These are phyloP conservation scores for Leccinum subtestaceum DNA, from an alignment of 768 basidiomycete genomes.

Conservation along the genomic window DNA sequence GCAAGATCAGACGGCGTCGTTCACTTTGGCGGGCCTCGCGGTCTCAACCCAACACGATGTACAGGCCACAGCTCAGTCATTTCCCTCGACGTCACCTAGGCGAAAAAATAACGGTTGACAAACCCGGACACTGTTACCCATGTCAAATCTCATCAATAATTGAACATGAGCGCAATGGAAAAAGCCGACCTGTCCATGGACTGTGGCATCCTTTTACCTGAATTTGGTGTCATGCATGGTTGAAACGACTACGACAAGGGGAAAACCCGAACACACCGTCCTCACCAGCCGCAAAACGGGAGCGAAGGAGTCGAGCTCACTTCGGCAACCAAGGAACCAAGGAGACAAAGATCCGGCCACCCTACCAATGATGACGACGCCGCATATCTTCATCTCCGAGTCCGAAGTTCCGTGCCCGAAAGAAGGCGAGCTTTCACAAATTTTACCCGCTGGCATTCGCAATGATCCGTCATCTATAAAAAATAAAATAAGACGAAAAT, in stretches of 20 bases:
- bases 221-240: too few species aligned
- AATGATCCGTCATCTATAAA: neutral
- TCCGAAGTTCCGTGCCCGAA: constrained; percentile 9
- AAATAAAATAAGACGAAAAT: neutral
- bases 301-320: too few species aligned
- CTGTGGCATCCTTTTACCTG: neutral
- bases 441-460: neutral
- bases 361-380: too few species aligned
- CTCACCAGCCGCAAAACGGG: too few species aligned
- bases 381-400: neutral
- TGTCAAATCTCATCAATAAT: too few species aligned
- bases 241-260: too few species aligned
- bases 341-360: neutral
- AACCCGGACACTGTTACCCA: neutral
- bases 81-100: neutral
- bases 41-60: too few species aligned
- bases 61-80: too few species aligned
- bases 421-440: neutral
- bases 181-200: constrained; percentile 3
- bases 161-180: neutral
- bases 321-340: neutral
- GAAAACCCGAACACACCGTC: too few species aligned
- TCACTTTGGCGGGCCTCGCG: too few species aligned
- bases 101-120: neutral
- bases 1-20: too few species aligned